Percentiles rank a stretch among this genome's conserved stretches.
Conservation (phyloP, 2,329 filamentous ascomycete genomes). For the Colletotrichum tamarilloi region DNA sequence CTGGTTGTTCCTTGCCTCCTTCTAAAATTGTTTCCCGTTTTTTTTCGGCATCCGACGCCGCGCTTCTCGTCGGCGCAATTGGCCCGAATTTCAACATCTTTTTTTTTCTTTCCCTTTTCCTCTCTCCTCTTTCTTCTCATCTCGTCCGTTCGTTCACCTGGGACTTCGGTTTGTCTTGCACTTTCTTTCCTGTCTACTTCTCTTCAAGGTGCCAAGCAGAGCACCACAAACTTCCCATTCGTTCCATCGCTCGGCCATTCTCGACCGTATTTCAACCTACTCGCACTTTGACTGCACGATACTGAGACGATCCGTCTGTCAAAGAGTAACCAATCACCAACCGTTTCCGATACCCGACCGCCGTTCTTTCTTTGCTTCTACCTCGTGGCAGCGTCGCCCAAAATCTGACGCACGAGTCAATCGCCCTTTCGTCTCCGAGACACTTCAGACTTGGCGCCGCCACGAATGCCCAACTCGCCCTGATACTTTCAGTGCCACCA, state of each 20-base stretch:
- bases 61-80: conserved; percentile 17
- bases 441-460: conserved; percentile 28
- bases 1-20: conserved; percentile 11
- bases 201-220: neutral
- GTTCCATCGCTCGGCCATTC: neutral
- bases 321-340: conserved; percentile 16
- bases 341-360: conserved; percentile 11
- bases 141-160: neutral
- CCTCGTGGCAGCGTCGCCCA: conserved; percentile 31
- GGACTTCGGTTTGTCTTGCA: neutral
- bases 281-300: neutral
- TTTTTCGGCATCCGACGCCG: neutral
- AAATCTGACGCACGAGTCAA: conserved; percentile 31
- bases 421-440: conserved; percentile 26
- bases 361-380: conserved; percentile 29
- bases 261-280: neutral
- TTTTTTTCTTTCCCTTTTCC: neutral
- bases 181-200: neutral
- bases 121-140: conserved; percentile 5
- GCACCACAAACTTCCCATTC: neutral
- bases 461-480: conserved; percentile 12
- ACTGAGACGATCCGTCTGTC: neutral
- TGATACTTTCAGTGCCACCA: conserved; percentile 6
- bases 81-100: neutral
- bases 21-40: neutral